A percentile compares a stretch with the other conserved stretches of the same genome.
These are phyloP conservation scores for Saccharomycopsis selenospora DNA, from an alignment of 805 yeast genomes.

Conservation along the genomic window DNA sequence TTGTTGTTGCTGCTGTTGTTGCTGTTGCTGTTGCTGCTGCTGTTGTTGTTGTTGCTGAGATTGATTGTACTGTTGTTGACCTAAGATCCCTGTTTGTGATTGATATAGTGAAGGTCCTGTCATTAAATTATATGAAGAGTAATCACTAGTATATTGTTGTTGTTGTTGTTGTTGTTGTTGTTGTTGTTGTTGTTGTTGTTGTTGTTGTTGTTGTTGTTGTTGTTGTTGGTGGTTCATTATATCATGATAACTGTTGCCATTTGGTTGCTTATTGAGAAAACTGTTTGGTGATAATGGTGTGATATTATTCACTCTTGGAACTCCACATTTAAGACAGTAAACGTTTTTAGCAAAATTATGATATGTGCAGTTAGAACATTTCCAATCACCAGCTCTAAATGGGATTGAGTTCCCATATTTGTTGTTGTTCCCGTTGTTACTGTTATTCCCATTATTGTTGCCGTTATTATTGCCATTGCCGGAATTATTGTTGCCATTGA, in stretches of 20 bases:
- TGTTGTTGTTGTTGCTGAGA: neutral
- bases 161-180: neutral
- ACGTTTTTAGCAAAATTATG: constrained; percentile 91
- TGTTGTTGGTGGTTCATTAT: constrained; percentile 4
- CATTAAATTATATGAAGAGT: neutral
- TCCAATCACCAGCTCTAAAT: constrained; percentile 96
- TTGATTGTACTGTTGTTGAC: constrained; percentile 1
- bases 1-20: neutral
- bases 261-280: neutral
- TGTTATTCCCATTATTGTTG: constrained; percentile 5
- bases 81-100: neutral
- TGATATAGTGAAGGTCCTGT: neutral
- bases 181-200: neutral
- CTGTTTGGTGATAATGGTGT: constrained; percentile 15
- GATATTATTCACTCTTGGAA: constrained; percentile 40
- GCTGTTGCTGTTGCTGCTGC: neutral
- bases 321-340: constrained; percentile 83
- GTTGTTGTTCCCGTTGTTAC: constrained; percentile 10
- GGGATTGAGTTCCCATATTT: constrained; percentile 46
- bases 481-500: constrained; percentile 14
- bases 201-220: constrained; percentile 1
- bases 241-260: neutral
- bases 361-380: constrained; percentile 75
- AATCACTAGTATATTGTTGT: neutral
- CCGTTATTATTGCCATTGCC: constrained; percentile 16